Conservation (phyloP, 169 alveolate species). For the Theileria sp. region DNA sequence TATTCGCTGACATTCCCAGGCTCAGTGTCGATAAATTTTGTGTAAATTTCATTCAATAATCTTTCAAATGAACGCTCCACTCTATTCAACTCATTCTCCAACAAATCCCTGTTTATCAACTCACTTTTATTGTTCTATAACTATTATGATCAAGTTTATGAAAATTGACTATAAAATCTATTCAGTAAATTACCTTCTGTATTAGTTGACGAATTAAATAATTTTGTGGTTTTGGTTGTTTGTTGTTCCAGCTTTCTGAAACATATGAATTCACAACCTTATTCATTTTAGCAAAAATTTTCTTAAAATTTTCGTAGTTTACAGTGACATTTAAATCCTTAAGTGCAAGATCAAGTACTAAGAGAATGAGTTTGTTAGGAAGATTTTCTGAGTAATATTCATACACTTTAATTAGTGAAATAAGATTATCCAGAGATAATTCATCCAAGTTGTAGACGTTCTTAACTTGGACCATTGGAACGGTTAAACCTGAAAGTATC, state of each 20-base stretch:
- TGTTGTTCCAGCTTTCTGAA: neutral
- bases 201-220: neutral
- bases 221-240: neutral
- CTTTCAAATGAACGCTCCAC: constrained; percentile 42
- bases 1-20: constrained; percentile 1
- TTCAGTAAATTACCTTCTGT: neutral
- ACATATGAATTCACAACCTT: neutral
- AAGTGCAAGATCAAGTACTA: neutral
- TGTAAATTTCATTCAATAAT: constrained; percentile 26
- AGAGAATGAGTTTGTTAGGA: neutral
- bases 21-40: constrained; percentile 9
- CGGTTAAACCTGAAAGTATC: neutral
- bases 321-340: neutral
- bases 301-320: neutral
- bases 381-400: constrained; percentile 2
- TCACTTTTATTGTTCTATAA: constrained; percentile 5
- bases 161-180: neutral
- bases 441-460: constrained; percentile 6
- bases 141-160: neutral
- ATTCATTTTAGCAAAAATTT: neutral
- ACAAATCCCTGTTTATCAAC: neutral
- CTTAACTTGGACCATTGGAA: neutral
- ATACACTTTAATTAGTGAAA: neutral
- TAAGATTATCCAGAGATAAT: neutral
- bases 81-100: constrained; percentile 15